A percentile compares a stretch with the other conserved stretches of the same genome.
These are phyloP conservation scores for Penicillium roqueforti DNA, from an alignment of 495 filamentous ascomycete species.

Conservation along the genomic window DNA sequence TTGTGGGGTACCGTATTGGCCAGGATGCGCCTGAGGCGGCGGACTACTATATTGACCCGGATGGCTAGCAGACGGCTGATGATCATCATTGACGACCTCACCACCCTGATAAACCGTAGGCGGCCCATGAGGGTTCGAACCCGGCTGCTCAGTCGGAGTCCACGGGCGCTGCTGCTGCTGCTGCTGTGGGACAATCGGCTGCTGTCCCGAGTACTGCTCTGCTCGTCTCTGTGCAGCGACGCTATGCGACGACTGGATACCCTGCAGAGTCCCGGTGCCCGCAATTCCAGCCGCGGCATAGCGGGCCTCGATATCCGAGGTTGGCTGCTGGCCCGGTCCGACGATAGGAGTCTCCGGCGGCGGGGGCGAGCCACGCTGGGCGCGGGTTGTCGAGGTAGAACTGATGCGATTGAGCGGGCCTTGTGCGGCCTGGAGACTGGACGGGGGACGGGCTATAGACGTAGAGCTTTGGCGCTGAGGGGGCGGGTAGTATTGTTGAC, in stretches of 20 bases:
- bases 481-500: conserved; percentile 67
- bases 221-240: conserved; percentile 74
- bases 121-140: conserved; percentile 82
- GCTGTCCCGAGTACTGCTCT: conserved; percentile 63
- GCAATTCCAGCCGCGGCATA: conserved; percentile 87
- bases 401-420: conserved; percentile 66
- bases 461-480: conserved; percentile 33
- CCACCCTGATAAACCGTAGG: conserved; percentile 89
- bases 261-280: conserved; percentile 73
- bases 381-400: conserved; percentile 88
- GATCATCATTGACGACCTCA: conserved; percentile 46
- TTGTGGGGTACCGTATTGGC: conserved; percentile 3
- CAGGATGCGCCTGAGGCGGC: conserved; percentile 20
- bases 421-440: conserved; percentile 38
- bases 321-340: conserved; percentile 62
- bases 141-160: conserved; percentile 93
- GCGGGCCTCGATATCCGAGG: conserved; percentile 79
- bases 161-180: conserved; percentile 67
- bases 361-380: conserved; percentile 87
- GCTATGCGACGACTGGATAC: conserved; percentile 76
- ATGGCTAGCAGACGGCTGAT: conserved; percentile 18
- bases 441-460: conserved; percentile 25
- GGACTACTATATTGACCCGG: conserved; percentile 11
- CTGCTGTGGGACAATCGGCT: conserved; percentile 40
- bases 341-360: conserved; percentile 93